Base-by-base conservation (phyloP, 805 yeast species). In the Debaryomyces tyrocola region DNA sequence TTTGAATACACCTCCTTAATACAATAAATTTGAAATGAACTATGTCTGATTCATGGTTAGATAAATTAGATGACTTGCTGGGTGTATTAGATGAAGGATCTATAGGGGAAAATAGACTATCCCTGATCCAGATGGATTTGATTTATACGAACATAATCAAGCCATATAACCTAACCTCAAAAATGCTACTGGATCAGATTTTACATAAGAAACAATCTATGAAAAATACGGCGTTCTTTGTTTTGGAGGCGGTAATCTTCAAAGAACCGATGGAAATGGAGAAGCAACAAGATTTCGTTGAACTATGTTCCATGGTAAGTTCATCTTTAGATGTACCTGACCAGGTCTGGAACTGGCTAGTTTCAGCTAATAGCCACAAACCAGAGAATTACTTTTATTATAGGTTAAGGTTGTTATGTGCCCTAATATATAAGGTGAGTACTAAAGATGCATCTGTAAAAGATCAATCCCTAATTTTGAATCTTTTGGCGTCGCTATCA, bases 401-500 rank as follows among this genome's bases (percentile, higher is more conserved):
- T 31, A 36, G 36, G 28, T 37, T 51, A 20, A 33, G 50, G 33
- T 28, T 46, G 2, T 11, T 48, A 14, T 35, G 47, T 20, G 42
- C 40, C 4, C 36, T 51, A 27, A 29, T 49, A 21, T 14, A 18
- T 10, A 28, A 47, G 6, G 18, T 6, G 11, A 2, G 12, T 31
- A n/a, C 5, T 31, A 31, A 11, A 31, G 17, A 31, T 12, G 3
- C 7, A 31, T 6, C 34, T 3, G 11, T 17, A 17, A n/a, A 2
- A 11, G 37, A 38, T 7, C 9, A 14, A 3, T 6, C 9, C 3
- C 11, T 31, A 42, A 35, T 31, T 15, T 10, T 15, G 28, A 40
- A 21, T n/a, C 20, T 21, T 10, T 11, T 48, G 17, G 37, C 43
- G 6, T 8, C 40, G 12, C n/a, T 52, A 18, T 56, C 68, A 1